phyloP scores from a whole-genome alignment of 805 yeast species.

The Teunomyces aglyptinius region DNA sequence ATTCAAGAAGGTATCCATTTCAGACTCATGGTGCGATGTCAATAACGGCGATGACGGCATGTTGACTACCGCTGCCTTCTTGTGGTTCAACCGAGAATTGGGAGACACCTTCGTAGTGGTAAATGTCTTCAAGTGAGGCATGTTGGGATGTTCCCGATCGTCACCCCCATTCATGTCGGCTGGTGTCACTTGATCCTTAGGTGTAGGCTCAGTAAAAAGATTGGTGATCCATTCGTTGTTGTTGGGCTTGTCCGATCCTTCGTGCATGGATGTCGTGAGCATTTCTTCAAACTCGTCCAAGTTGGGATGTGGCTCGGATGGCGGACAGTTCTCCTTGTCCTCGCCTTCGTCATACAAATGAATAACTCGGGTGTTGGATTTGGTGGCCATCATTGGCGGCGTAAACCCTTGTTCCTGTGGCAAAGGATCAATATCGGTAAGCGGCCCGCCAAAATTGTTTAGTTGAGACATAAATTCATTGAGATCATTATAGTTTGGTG shows the following conservation, averaged over 20 bases:
- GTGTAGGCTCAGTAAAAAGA: conserved; percentile 42
- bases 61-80: conserved; percentile 24
- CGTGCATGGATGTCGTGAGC: conserved; percentile 22
- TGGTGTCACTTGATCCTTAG: conserved; percentile 32
- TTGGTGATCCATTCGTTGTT: conserved; percentile 44
- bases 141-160: conserved; percentile 21
- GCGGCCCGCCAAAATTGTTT: conserved; percentile 42
- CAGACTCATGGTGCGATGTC: conserved; percentile 15
- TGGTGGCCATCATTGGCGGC: conserved; percentile 54
- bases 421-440: conserved; percentile 45
- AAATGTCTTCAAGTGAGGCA: conserved; percentile 33
- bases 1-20: conserved; percentile 15
- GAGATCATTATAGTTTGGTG: conserved; percentile 34
- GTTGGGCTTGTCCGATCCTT: conserved; percentile 28
- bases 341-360: conserved; percentile 44
- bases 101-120: conserved; percentile 26
- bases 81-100: conserved; percentile 13
- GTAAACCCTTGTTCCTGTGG: conserved; percentile 38
- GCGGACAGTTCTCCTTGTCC: conserved; percentile 28
- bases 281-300: conserved; percentile 22
- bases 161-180: conserved; percentile 17
- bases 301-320: conserved; percentile 11
- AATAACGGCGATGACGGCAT: conserved; percentile 44
- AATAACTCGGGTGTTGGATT: conserved; percentile 52
- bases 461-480: conserved; percentile 42